Percentiles rank a stretch among this genome's conserved stretches.
Conservation (phyloP, 2,329 filamentous ascomycete genomes). For the Fusarium sp. region DNA sequence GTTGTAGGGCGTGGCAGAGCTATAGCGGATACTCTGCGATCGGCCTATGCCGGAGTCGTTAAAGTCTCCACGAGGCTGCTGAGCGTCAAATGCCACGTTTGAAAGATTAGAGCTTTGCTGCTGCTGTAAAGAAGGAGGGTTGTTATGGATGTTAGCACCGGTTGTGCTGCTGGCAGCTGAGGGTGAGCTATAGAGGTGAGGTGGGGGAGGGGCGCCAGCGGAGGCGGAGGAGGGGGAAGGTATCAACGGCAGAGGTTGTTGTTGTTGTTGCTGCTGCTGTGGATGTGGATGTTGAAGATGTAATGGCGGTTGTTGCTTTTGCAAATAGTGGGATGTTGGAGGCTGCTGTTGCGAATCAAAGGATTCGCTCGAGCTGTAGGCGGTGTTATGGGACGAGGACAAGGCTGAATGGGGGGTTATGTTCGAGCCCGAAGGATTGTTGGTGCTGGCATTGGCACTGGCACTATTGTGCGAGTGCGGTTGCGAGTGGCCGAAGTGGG, state of each 20-base stretch:
- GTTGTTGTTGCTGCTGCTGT: conserved; percentile 34
- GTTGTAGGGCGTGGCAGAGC: conserved; percentile 54
- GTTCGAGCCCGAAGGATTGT: conserved; percentile 44
- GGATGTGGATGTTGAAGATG: conserved; percentile 48
- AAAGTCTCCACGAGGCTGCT: conserved; percentile 61
- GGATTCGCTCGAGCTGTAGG: conserved; percentile 65
- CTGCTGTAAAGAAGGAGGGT: conserved; percentile 52
- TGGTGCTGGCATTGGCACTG: conserved; percentile 36
- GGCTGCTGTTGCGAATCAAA: conserved; percentile 55
- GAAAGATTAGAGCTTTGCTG: conserved; percentile 49
- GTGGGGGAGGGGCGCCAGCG: conserved; percentile 46
- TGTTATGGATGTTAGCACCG: conserved; percentile 47
- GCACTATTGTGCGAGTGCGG: conserved; percentile 27
- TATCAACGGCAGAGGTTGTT: conserved; percentile 39
- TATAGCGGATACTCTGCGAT: conserved; percentile 68
- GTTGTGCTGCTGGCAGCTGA: conserved; percentile 47
- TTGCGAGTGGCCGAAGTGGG: conserved; percentile 39
- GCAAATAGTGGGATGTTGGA: conserved; percentile 47
- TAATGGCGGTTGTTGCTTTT: conserved; percentile 49
- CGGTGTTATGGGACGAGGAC: conserved; percentile 56
- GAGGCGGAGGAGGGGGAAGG: conserved; percentile 39
- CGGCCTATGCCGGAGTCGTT: conserved; percentile 62
- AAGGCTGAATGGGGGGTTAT: conserved; percentile 63
- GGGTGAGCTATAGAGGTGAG: conserved; percentile 53
- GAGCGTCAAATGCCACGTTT: conserved; percentile 53